phyloP scores from a whole-genome alignment of 2,329 filamentous ascomycete species.

The Xylariaceae sp. region DNA sequence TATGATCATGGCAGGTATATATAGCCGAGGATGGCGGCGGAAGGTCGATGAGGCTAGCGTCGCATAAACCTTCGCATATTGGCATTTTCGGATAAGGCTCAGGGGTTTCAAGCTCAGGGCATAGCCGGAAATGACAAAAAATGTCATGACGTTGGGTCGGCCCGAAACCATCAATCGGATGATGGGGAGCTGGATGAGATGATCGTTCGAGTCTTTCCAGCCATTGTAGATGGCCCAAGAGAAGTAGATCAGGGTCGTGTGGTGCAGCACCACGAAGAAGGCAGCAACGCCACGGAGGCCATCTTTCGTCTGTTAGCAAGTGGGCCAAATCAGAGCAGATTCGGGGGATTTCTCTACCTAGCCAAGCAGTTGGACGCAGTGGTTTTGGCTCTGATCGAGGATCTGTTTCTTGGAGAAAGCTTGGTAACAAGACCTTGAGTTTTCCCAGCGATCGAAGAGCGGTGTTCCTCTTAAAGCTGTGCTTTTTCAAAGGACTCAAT shows the following conservation, averaged over 20 bases:
- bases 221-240: constrained; percentile 27
- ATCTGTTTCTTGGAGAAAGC: constrained; percentile 14
- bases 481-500: neutral
- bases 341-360: constrained; percentile 17
- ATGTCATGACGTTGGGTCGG: constrained; percentile 37
- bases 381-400: neutral
- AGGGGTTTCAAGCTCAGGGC: constrained; percentile 36
- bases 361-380: constrained; percentile 26
- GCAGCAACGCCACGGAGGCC: constrained; percentile 53
- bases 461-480: neutral
- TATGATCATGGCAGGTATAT: constrained; percentile 23
- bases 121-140: constrained; percentile 41
- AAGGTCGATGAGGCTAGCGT: constrained; percentile 26
- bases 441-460: constrained; percentile 2
- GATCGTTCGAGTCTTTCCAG: constrained; percentile 18
- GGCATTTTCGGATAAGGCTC: constrained; percentile 22
- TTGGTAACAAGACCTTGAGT: constrained; percentile 17
- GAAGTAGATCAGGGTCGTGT: constrained; percentile 34
- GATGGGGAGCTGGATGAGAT: constrained; percentile 33
- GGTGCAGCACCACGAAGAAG: constrained; percentile 50
- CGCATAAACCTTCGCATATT: constrained; percentile 17
- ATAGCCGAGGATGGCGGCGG: constrained; percentile 26
- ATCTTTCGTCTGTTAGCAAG: constrained; percentile 30
- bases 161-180: constrained; percentile 35
- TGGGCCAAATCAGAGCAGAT: neutral